Conservation (phyloP, 2,329 filamentous ascomycete species). For the Aspergillus tamarii region DNA sequence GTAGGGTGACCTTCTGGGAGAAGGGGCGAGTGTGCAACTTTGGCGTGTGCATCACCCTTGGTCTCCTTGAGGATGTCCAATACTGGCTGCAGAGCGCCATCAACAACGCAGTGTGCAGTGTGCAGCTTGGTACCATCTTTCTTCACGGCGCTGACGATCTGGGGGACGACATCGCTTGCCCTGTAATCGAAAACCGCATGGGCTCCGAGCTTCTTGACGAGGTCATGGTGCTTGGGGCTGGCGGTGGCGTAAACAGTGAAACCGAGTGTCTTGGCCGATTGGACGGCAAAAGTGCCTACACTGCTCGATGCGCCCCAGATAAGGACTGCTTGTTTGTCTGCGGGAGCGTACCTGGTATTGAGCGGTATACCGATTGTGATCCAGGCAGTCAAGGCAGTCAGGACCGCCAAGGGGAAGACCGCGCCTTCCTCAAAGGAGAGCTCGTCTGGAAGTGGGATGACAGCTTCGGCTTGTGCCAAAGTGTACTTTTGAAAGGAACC, state of each 20-base stretch:
- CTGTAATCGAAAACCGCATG: slow-evolving; percentile 46
- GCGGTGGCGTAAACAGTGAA: slow-evolving; percentile 47
- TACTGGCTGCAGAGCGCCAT: slow-evolving; percentile 19
- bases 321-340: slow-evolving; percentile 20
- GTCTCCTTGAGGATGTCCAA: slow-evolving; percentile 24
- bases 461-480: slow-evolving; percentile 36
- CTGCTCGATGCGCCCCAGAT: slow-evolving; percentile 22
- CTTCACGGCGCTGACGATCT: slow-evolving; percentile 31
- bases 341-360: slow-evolving; percentile 24
- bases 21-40: slow-evolving; percentile 21
- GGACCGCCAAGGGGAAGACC: slow-evolving; percentile 32
- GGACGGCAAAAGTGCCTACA: slow-evolving; percentile 18
- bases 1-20: slow-evolving; percentile 18
- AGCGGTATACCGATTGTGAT: slow-evolving; percentile 28
- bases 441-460: slow-evolving; percentile 31
- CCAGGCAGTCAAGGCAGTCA: slow-evolving; percentile 24
- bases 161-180: slow-evolving; percentile 29
- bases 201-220: slow-evolving; percentile 43
- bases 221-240: slow-evolving; percentile 42
- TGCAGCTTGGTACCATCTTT: slow-evolving; percentile 22
- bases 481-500: slow-evolving; percentile 32
- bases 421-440: slow-evolving; percentile 31
- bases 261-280: slow-evolving; percentile 46
- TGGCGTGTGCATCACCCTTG: slow-evolving; percentile 20
- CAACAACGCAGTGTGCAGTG: slow-evolving; percentile 19